phyloP scores from a whole-genome alignment of 2,329 filamentous ascomycete species.

The Sporothrix humicola region DNA sequence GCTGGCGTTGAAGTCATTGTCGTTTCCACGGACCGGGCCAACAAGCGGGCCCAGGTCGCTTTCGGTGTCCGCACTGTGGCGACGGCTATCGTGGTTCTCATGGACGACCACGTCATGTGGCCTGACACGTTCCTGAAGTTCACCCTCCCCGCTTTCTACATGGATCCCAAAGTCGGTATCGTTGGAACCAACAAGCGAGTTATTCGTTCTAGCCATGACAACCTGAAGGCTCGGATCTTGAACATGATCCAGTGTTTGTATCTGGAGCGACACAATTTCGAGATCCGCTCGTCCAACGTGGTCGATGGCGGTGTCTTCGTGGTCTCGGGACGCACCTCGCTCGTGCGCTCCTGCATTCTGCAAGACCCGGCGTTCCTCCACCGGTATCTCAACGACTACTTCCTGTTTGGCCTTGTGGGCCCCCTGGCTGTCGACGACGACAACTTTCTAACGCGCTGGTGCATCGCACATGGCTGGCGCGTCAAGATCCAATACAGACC shows the following conservation, averaged over 20 bases:
- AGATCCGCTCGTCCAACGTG: constrained; percentile 60
- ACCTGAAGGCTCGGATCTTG: constrained; percentile 47
- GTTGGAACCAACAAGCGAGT: constrained; percentile 64
- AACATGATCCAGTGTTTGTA: constrained; percentile 66
- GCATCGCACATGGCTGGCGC: constrained; percentile 56
- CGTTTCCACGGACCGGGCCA: constrained; percentile 45
- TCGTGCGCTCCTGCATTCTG: constrained; percentile 58
- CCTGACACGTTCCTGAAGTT: constrained; percentile 48
- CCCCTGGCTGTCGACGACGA: constrained; percentile 64
- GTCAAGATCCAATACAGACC: constrained; percentile 60
- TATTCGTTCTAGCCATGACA: constrained; percentile 43
- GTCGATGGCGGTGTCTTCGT: constrained; percentile 66
- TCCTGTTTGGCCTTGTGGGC: constrained; percentile 52
- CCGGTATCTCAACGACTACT: constrained; percentile 56
- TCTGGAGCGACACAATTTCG: constrained; percentile 67
- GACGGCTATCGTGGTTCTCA: constrained; percentile 53
- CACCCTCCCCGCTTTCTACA: constrained; percentile 51
- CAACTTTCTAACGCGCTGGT: constrained; percentile 64
- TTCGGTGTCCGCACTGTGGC: constrained; percentile 47
- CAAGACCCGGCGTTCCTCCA: constrained; percentile 50
- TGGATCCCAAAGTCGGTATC: constrained; percentile 55
- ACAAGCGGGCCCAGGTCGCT: constrained; percentile 57
- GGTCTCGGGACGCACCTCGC: constrained; percentile 60
- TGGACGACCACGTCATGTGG: constrained; percentile 63
- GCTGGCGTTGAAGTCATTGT: constrained; percentile 42